These are phyloP conservation scores for Alternaria solani DNA, from an alignment of 2,329 filamentous ascomycete species.

Conservation along the genomic window DNA sequence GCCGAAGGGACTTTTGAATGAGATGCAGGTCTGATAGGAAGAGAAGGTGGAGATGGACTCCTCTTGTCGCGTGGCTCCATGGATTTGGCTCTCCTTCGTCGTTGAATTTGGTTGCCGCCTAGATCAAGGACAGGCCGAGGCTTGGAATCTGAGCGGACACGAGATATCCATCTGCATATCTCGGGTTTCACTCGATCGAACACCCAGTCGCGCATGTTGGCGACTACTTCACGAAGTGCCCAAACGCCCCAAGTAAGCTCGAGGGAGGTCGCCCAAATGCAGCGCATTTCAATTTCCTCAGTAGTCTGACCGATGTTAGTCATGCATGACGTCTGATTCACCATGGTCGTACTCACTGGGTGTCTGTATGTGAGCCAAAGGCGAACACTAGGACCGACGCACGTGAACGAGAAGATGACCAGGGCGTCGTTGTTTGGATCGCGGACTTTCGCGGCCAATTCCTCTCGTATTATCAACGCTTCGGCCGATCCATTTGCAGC, in stretches of 20 bases:
- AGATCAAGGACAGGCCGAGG: neutral
- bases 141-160: neutral
- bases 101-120: too few species aligned
- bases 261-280: conserved; percentile 26
- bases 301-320: neutral
- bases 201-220: conserved; percentile 24
- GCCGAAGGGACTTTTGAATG: neutral
- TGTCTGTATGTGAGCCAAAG: conserved; percentile 23
- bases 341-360: conserved; percentile 3
- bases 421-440: conserved; percentile 6
- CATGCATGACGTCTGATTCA: neutral
- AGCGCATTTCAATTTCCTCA: conserved; percentile 13
- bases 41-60: neutral
- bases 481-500: conserved; percentile 26
- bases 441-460: neutral
- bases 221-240: conserved; percentile 15
- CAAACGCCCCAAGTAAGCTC: conserved; percentile 26
- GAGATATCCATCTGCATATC: neutral
- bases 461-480: conserved; percentile 19
- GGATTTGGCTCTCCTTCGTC: too few species aligned
- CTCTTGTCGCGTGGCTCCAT: too few species aligned
- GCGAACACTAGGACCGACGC: conserved; percentile 22
- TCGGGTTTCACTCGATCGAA: neutral
- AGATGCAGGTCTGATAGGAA: neutral
- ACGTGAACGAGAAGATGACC: conserved; percentile 24